Conservation (phyloP, 2,329 filamentous ascomycete species). For the Colletotrichum caudatum region DNA sequence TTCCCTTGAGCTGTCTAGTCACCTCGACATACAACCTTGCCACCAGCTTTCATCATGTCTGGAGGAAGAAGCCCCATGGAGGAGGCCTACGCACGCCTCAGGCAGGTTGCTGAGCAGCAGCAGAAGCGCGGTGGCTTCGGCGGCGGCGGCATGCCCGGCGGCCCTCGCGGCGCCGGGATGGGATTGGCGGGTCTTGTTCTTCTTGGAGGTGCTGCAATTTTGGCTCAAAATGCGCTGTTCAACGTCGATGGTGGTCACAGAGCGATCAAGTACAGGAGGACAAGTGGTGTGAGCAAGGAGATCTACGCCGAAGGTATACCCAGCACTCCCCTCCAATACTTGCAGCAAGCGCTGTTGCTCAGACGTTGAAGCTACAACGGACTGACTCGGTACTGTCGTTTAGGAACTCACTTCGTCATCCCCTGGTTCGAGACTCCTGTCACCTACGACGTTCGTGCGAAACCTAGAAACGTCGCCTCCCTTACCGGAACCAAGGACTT, state of each 20-base stretch:
- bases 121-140: slow-evolving; percentile 56
- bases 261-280: slow-evolving; percentile 96
- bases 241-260: slow-evolving; percentile 98
- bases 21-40: slow-evolving; percentile 4
- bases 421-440: slow-evolving; percentile 98
- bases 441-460: slow-evolving; percentile 97
- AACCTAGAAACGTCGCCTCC: slow-evolving; percentile 95
- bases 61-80: slow-evolving; percentile 56
- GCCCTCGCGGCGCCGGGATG: slow-evolving; percentile 52
- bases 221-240: slow-evolving; percentile 73
- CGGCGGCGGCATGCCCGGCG: slow-evolving; percentile 55
- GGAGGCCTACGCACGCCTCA: slow-evolving; percentile 64
- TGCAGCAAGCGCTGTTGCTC: slow-evolving; percentile 7
- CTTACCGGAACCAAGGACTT: slow-evolving; percentile 98
- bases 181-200: slow-evolving; percentile 58
- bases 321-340: slow-evolving; percentile 27
- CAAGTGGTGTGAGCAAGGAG: slow-evolving; percentile 94
- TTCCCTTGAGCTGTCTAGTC: background rate
- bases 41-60: slow-evolving; percentile 27
- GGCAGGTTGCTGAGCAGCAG: slow-evolving; percentile 60
- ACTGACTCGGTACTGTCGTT: slow-evolving; percentile 1
- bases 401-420: slow-evolving; percentile 91
- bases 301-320: slow-evolving; percentile 91
- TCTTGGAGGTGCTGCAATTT: slow-evolving; percentile 61
- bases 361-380: background rate